A percentile compares a stretch with the other conserved stretches of the same genome.
phyloP scores from a whole-genome alignment of 768 basidiomycete genomes.

The Russula sp. region DNA sequence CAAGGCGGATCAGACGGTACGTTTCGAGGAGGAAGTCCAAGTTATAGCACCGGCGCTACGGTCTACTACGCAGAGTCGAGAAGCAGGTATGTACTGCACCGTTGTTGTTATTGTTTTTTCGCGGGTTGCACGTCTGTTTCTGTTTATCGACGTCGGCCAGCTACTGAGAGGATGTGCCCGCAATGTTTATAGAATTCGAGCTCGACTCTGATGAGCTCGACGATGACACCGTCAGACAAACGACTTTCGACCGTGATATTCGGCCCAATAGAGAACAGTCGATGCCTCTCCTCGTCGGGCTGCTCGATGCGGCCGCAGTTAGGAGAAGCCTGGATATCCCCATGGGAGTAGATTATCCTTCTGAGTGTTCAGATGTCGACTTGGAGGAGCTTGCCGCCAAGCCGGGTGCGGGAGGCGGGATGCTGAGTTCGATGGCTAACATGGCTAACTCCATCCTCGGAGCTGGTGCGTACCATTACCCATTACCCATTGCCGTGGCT shows the following conservation, averaged over 20 bases:
- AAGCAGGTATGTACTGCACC: conserved; percentile 59
- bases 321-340: conserved; percentile 58
- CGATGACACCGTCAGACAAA: conserved; percentile 39
- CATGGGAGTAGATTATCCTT: conserved; percentile 37
- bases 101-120: neutral
- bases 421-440: conserved; percentile 80
- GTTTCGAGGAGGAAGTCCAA: conserved; percentile 67
- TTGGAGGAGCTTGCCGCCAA: conserved; percentile 71
- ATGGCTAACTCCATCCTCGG: conserved; percentile 98
- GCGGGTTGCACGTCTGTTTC: neutral
- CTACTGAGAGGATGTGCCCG: conserved; percentile 24
- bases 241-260: conserved; percentile 37
- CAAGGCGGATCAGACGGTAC: conserved; percentile 41
- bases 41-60: conserved; percentile 65
- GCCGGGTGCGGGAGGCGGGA: conserved; percentile 62
- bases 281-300: conserved; percentile 77
- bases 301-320: conserved; percentile 61
- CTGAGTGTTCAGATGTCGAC: conserved; percentile 48
- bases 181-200: conserved; percentile 61
- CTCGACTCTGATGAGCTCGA: conserved; percentile 82
- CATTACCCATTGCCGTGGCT: conserved; percentile 20
- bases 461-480: conserved; percentile 56
- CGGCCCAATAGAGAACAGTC: conserved; percentile 48
- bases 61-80: conserved; percentile 74
- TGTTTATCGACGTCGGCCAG: neutral